Percentiles rank a stretch among this genome's conserved stretches.
These are phyloP conservation scores for Coleophoma crateriformis DNA, from an alignment of 2,329 filamentous ascomycete species.

Conservation along the genomic window DNA sequence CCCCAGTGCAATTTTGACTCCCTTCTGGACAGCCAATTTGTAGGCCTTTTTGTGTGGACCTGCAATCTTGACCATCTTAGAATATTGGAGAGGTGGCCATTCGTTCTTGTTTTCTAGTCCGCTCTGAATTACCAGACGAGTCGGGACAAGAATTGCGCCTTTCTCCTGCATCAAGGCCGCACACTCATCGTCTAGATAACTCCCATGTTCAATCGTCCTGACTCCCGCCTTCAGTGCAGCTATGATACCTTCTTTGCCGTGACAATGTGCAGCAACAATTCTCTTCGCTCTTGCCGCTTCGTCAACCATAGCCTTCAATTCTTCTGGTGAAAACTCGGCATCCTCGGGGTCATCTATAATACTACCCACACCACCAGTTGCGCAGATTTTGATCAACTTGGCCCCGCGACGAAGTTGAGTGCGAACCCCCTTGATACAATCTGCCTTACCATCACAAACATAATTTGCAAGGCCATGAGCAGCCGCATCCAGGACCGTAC, in stretches of 20 bases:
- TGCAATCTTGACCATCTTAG: constrained; percentile 33
- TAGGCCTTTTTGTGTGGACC: constrained; percentile 32
- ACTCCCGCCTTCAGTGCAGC: constrained; percentile 37
- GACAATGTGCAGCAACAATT: constrained; percentile 37
- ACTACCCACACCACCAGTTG: constrained; percentile 37
- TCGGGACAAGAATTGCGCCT: constrained; percentile 37
- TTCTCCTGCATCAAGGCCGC: constrained; percentile 38
- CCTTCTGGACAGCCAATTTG: constrained; percentile 33
- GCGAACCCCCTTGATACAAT: constrained; percentile 37
- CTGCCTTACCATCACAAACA: constrained; percentile 39
- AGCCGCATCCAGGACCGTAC: constrained; percentile 26
- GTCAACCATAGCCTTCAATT: constrained; percentile 36
- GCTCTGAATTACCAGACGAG: constrained; percentile 35
- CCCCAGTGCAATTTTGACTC: constrained; percentile 42
- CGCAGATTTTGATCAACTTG: constrained; percentile 40
- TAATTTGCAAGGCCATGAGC: constrained; percentile 26
- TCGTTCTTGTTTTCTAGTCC: constrained; percentile 27
- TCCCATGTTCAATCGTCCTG: constrained; percentile 43
- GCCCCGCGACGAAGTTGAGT: constrained; percentile 39
- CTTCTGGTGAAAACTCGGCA: constrained; percentile 37
- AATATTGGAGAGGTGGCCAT: constrained; percentile 23
- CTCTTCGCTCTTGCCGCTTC: constrained; percentile 34
- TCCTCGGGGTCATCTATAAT: constrained; percentile 36
- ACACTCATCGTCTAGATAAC: constrained; percentile 39
- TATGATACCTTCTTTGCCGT: constrained; percentile 41